These are phyloP conservation scores for Persicaria tinctoria DNA, from an alignment of 148 eudicot genomes.

Conservation along the genomic window DNA sequence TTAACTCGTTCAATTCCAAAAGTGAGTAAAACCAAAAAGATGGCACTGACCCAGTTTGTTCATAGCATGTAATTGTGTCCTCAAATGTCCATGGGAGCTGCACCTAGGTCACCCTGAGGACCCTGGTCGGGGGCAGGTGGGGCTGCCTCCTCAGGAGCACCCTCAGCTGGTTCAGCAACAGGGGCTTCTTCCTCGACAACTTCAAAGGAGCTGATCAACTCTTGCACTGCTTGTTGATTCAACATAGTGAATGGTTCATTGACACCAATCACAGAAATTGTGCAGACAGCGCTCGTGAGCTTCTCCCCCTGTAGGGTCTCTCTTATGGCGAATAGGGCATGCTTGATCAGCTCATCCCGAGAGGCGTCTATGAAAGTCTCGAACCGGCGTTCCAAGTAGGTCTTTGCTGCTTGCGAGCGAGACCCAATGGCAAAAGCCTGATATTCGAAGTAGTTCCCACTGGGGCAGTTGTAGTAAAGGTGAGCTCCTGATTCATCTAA, in stretches of 20 bases:
- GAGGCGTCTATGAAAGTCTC: constrained; percentile 66
- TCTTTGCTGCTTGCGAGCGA: constrained; percentile 97
- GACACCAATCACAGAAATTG: constrained; percentile 70
- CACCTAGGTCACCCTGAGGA: constrained; percentile 18
- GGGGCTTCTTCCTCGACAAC: constrained; percentile 67
- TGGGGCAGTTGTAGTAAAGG: constrained; percentile 97
- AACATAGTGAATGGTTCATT: constrained; percentile 70
- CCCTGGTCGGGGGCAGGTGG: constrained; percentile 11
- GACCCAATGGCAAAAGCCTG: constrained; percentile 98
- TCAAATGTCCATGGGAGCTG: constrained; percentile 70
- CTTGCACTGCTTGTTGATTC: constrained; percentile 63
- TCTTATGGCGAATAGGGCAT: constrained; percentile 88
- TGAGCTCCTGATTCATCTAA: constrained; percentile 97
- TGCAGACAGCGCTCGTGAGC: constrained; percentile 76
- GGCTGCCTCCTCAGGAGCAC: constrained; percentile 25
- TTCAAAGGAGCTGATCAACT: constrained; percentile 73
- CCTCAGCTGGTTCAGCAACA: constrained; percentile 28
- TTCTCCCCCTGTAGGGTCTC: constrained; percentile 97
- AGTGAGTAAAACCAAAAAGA: background rate
- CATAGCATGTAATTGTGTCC: background rate
- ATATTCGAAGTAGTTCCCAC: constrained; percentile 95
- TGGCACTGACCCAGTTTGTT: background rate
- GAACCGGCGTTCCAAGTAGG: constrained; percentile 83
- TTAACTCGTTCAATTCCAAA: background rate
- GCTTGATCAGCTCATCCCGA: constrained; percentile 71